phyloP scores from a whole-genome alignment of 768 basidiomycete species.

The Wakefieldia striispora region DNA sequence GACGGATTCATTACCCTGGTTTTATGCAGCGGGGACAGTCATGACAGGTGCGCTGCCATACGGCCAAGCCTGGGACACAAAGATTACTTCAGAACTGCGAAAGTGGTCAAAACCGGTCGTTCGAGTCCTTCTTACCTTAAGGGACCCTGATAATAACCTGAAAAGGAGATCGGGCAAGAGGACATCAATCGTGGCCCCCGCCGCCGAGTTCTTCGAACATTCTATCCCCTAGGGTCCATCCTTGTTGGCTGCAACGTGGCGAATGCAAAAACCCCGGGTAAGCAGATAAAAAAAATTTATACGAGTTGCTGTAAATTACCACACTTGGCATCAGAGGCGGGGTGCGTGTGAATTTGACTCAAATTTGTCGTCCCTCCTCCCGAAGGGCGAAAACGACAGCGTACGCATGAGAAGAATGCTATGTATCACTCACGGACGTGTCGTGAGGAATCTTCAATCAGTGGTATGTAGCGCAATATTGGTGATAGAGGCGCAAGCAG shows the following conservation, averaged over 20 bases:
- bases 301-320: slow-evolving; percentile 22
- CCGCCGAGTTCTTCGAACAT: slow-evolving; percentile 1
- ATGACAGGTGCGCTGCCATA: neutral
- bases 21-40: slow-evolving; percentile 16
- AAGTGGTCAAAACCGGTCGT: slow-evolving; percentile 6
- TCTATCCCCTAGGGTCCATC: neutral
- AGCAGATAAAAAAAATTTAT: neutral
- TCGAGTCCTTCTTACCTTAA: slow-evolving; percentile 16
- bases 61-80: neutral
- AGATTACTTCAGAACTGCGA: neutral
- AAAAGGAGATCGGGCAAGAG: neutral
- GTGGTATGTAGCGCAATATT: too few species aligned
- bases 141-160: neutral
- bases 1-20: neutral
- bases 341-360: neutral
- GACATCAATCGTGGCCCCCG: slow-evolving; percentile 1
- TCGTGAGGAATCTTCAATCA: too few species aligned
- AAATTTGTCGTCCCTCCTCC: neutral
- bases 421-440: too few species aligned
- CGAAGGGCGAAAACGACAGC: neutral
- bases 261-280: neutral
- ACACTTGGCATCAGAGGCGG: neutral
- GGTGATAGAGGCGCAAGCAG: neutral
- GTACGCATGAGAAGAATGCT: neutral
- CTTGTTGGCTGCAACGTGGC: neutral